Evolutionary conservation across 192 early-diverging fungal genomes (phyloP).

Genomic region (Umbelopsis vinacea): DNA sequence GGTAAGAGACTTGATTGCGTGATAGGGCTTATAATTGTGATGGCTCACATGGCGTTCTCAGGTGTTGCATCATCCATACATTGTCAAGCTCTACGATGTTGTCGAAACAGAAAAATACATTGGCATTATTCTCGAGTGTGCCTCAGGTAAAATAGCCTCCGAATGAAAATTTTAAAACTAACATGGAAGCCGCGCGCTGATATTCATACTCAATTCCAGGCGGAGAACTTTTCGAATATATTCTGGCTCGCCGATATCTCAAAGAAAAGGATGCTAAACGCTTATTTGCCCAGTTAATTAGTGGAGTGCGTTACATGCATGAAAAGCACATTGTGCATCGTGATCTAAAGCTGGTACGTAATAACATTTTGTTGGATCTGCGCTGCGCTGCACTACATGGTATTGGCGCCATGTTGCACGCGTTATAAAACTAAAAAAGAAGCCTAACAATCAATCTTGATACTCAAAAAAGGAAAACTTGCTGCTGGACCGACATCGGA

Average conservation of each 20-base stretch:
- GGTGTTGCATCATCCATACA: slow-evolving; percentile 86
- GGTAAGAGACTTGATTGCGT: slow-evolving; percentile 52
- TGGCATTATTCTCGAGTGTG: slow-evolving; percentile 95
- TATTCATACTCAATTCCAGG: slow-evolving; percentile 20
- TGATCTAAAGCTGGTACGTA: slow-evolving; percentile 87
- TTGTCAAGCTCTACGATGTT: slow-evolving; percentile 91
- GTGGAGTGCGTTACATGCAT: slow-evolving; percentile 93
- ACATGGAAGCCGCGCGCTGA: neutral
- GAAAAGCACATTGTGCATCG: slow-evolving; percentile 90
- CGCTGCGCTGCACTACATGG: no score
- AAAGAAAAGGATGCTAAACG: slow-evolving; percentile 86
- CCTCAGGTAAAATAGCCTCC: slow-evolving; percentile 61
- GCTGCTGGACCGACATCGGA: slow-evolving; percentile 84
- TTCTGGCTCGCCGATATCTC: slow-evolving; percentile 86
- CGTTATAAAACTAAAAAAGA: no score
- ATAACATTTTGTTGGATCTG: no score
- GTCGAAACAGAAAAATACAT: slow-evolving; percentile 94
- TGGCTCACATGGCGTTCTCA: slow-evolving; percentile 20
- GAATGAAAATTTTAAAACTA: neutral
- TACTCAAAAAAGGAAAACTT: slow-evolving; percentile 79
- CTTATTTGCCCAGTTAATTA: slow-evolving; percentile 91
- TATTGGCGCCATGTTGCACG: no score
- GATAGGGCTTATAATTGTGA: neutral
- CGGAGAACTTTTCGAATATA: slow-evolving; percentile 96
- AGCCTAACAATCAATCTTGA: neutral